Percentiles rank a stretch among this genome's conserved stretches.
These are phyloP conservation scores for Rhytidiadelphus loreus DNA, from an alignment of 225 moss, liverwort and hornwort genomes.

Conservation along the genomic window DNA sequence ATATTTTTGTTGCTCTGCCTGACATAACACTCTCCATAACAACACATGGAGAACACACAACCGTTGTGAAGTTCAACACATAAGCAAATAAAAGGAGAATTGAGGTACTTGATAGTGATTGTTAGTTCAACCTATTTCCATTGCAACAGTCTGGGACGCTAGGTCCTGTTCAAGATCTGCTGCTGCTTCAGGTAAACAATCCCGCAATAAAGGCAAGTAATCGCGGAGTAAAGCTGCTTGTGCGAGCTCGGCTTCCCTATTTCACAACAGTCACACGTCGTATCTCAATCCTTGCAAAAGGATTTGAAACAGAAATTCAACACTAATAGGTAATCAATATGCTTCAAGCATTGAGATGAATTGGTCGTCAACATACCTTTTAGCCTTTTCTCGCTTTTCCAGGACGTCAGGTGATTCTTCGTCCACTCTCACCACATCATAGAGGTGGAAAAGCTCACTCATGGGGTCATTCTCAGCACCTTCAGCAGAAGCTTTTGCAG, in stretches of 20 bases:
- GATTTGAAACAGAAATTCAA: neutral
- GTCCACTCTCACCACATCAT: constrained; percentile 83
- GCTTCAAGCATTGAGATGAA: neutral
- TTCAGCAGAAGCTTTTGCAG: constrained; percentile 11
- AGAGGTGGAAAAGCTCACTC: constrained; percentile 63
- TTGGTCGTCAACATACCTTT: constrained; percentile 18
- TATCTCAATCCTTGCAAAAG: neutral
- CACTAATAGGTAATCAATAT: neutral
- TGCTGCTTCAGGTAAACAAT: constrained; percentile 68
- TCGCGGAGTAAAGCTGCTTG: constrained; percentile 59
- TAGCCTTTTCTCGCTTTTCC: constrained; percentile 53
- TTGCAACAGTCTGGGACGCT: constrained; percentile 1
- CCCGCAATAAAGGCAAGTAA: constrained; percentile 76
- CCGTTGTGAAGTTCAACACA: neutral
- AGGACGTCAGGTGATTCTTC: constrained; percentile 44
- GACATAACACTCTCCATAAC: neutral
- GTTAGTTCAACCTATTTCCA: constrained; percentile 24
- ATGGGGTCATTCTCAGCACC: constrained; percentile 27
- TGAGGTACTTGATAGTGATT: neutral
- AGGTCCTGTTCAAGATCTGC: constrained; percentile 49
- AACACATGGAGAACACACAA: neutral
- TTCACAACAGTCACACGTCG: neutral
- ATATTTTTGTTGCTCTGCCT: neutral
- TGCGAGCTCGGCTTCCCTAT: constrained; percentile 64
- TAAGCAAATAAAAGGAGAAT: neutral